These are phyloP conservation scores for Fusarium sterilihyphosum DNA, from an alignment of 2,329 filamentous ascomycete species.

Conservation along the genomic window DNA sequence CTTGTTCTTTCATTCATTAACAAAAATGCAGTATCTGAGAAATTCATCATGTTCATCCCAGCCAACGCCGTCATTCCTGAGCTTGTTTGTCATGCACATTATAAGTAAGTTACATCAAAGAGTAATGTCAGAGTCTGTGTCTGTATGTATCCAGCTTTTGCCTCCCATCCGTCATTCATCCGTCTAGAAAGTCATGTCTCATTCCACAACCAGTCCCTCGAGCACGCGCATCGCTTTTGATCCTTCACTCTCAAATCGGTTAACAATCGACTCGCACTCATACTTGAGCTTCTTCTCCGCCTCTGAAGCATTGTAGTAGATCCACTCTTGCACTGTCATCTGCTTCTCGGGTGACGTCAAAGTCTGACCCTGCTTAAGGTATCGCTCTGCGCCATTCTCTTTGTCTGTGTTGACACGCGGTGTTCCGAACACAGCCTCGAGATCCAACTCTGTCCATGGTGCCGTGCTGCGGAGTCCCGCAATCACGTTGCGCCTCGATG, in stretches of 20 bases:
- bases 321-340: conserved; percentile 96
- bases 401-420: conserved; percentile 56
- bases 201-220: conserved; percentile 74
- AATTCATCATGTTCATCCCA: conserved; percentile 25
- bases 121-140: conserved; percentile 9
- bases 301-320: conserved; percentile 80
- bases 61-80: conserved; percentile 36
- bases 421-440: conserved; percentile 75
- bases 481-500: conserved; percentile 69
- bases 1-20: conserved; percentile 17
- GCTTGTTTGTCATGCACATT: conserved; percentile 27
- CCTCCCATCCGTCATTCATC: conserved; percentile 17
- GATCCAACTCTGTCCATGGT: conserved; percentile 78
- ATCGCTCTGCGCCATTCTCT: conserved; percentile 61
- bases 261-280: conserved; percentile 86
- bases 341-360: conserved; percentile 81
- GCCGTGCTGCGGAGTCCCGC: conserved; percentile 65
- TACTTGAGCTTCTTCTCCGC: conserved; percentile 82
- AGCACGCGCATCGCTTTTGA: conserved; percentile 79
- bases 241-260: conserved; percentile 84
- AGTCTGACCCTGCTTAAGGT: conserved; percentile 65
- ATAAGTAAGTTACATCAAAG: conserved; percentile 18
- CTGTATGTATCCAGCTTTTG: conserved; percentile 25
- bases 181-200: conserved; percentile 28
- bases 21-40: conserved; percentile 19